These are phyloP conservation scores for Tuber indicum DNA, from an alignment of 495 filamentous ascomycete genomes.

Conservation along the genomic window DNA sequence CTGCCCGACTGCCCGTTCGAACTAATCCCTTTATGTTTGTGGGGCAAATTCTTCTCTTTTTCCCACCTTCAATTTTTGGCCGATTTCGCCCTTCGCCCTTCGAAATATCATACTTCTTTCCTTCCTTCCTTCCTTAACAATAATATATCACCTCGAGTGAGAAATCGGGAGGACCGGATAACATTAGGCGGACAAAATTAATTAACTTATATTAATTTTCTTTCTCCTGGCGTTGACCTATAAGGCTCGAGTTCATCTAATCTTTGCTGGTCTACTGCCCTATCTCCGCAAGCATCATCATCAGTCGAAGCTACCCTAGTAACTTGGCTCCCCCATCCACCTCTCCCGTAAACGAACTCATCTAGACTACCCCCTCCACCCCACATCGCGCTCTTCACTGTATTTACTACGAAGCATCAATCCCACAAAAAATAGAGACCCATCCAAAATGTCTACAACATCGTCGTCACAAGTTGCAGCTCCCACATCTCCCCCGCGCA, in stretches of 20 bases:
- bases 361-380: background rate
- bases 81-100: background rate
- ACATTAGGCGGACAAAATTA: background rate
- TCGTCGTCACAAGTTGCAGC: constrained; percentile 20
- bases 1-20: background rate
- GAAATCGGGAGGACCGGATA: background rate
- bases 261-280: background rate
- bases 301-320: background rate
- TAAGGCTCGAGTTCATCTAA: constrained; percentile 4
- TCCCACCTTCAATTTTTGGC: background rate
- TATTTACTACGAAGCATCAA: background rate
- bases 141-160: background rate
- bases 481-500: constrained; percentile 21
- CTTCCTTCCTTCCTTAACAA: background rate
- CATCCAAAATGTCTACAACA: constrained; percentile 21
- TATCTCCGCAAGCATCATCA: background rate
- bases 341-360: background rate
- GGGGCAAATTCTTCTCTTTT: background rate
- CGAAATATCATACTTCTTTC: background rate
- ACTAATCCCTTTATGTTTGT: background rate
- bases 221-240: background rate
- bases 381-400: constrained; percentile 4
- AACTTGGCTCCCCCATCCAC: background rate
- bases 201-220: background rate
- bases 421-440: constrained; percentile 8